Evolutionary conservation across 805 yeast species (phyloP), one percentile per base, ranked within the genome.

Genomic region (Monosporozyma solicola): DNA sequence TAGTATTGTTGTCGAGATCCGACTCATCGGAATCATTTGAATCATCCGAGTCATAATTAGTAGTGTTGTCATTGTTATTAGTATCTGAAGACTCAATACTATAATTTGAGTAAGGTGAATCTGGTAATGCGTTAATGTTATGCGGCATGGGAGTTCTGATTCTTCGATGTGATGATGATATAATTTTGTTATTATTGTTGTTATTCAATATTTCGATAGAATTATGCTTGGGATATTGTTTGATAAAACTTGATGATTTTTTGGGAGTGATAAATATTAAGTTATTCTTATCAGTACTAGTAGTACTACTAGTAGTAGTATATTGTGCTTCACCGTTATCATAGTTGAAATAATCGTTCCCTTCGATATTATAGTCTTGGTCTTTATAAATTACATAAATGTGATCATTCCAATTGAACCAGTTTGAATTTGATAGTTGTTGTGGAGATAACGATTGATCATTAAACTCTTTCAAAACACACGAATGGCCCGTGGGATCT

Each of bases 321-420:
- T 20, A 20, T 20, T 20, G 20, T 52, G 52, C 11, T 29, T 49
- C 22, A 39, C 44, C 49, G 25, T 27, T 39, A 44, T 48, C 37
- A 49, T 59, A 60, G 35, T 57, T 56, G 37, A 60, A 60, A 48
- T 60, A 60, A 47, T 60, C 63, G 7, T 45, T 24, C 35, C 62
- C 62, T 50, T 60, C 63, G 7, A 41, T 44, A 22, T 50, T 48
- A 44, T 55, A 55, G 39, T 50, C 27, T 16, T 55, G 53, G 7
- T 48, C 48, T 2, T 55, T 51, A 41, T 55, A 60, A 4, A 60
- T 53, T 1, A 55, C 43, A 27, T 39, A 54, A 5, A 43, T 9
- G 16, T 35, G 49, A 22, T 47, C 37, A 31, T 11, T 48, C 16
- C 22, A 58, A 55, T 6, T 45, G 25, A 32, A 53, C 57, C 35